Evolutionary conservation across 305 asterid species (phyloP).

Genomic region (Caryopteris hybrid): DNA sequence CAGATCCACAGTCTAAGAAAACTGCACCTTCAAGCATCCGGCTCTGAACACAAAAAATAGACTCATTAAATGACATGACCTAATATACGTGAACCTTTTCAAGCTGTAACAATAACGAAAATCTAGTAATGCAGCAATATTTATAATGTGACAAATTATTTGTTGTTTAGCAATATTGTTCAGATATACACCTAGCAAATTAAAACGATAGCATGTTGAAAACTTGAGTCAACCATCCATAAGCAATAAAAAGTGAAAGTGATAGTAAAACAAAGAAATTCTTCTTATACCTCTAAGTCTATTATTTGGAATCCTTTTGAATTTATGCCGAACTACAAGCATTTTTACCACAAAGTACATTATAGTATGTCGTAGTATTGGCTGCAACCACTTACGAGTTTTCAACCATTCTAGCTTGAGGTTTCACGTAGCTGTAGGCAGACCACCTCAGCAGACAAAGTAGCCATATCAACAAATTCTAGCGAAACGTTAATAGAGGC

Average conservation of each 20-base stretch:
- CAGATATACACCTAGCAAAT: too few relatives aligned
- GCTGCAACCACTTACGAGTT: not conserved
- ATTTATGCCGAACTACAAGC: not conserved
- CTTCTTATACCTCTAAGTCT: not conserved
- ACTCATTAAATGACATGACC: not conserved
- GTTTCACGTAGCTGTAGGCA: not conserved
- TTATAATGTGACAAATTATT: too few relatives aligned
- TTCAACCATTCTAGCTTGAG: not conserved
- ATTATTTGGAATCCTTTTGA: not conserved
- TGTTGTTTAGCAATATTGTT: not conserved
- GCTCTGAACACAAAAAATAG: conserved; percentile 42
- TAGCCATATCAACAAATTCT: not conserved
- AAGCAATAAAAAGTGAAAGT: not conserved
- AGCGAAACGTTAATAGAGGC: not conserved
- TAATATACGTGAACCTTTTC: not conserved
- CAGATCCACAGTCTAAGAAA: conserved; percentile 91
- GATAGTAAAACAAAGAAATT: not conserved
- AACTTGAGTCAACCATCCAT: not conserved
- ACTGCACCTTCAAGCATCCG: conserved; percentile 72
- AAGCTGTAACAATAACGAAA: not conserved
- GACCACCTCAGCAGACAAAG: not conserved
- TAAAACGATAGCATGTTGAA: not conserved
- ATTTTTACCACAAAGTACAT: not conserved
- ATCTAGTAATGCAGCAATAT: not conserved
- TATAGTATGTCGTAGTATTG: not conserved